Evolutionary conservation across 2,329 filamentous ascomycete species (phyloP).

Genomic region (Teratosphaeria gauchensis): DNA sequence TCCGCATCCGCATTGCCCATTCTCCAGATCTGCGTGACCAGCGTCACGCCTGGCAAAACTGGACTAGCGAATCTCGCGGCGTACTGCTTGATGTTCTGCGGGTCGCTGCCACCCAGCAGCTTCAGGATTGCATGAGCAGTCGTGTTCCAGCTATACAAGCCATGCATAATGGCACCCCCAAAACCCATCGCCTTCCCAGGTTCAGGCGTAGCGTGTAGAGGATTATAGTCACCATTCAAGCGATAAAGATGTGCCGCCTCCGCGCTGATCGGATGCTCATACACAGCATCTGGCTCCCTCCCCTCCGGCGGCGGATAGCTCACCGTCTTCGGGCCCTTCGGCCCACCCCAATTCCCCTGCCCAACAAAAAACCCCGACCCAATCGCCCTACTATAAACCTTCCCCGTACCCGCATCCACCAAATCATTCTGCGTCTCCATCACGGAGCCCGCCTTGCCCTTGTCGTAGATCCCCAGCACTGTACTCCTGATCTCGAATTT

Average conservation of each 20-base stretch:
- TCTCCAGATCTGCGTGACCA: conserved; percentile 73
- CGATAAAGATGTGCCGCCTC: conserved; percentile 70
- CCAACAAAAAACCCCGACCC: conserved; percentile 70
- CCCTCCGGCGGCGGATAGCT: conserved; percentile 69
- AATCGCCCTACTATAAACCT: conserved; percentile 61
- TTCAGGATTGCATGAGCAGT: conserved; percentile 64
- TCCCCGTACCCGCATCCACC: conserved; percentile 58
- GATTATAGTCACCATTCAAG: conserved; percentile 91
- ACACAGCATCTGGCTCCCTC: conserved; percentile 59
- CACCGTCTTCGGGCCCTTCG: conserved; percentile 69
- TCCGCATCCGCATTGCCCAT: conserved; percentile 55
- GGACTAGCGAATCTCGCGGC: conserved; percentile 80
- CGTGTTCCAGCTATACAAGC: conserved; percentile 77
- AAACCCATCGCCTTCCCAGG: conserved; percentile 76
- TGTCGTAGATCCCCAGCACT: conserved; percentile 81
- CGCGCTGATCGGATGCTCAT: conserved; percentile 55
- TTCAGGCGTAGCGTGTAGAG: conserved; percentile 77
- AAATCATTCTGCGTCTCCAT: conserved; percentile 70
- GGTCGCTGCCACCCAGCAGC: conserved; percentile 64
- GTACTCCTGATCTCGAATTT: conserved; percentile 69
- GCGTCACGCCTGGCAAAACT: conserved; percentile 72
- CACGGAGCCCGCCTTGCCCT: conserved; percentile 73
- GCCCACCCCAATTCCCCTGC: conserved; percentile 77
- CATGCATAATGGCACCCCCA: conserved; percentile 80
- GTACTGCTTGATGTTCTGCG: conserved; percentile 76